Conservation (phyloP, 2,329 filamentous ascomycete species). For the Ciborinia camelliae region DNA sequence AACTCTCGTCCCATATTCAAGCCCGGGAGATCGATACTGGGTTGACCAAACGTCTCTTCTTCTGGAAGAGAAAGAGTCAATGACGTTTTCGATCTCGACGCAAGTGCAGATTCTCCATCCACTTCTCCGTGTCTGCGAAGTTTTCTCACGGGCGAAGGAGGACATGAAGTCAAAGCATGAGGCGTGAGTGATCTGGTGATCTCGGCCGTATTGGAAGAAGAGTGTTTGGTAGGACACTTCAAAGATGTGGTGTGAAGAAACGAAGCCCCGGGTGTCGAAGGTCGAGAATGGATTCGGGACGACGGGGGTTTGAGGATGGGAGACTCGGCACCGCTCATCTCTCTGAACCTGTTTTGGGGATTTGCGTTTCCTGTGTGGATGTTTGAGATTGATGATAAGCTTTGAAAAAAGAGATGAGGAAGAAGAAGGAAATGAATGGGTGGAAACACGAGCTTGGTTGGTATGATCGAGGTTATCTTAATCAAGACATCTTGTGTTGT, state of each 20-base stretch:
- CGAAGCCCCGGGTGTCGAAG: constrained; percentile 3
- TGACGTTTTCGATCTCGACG: constrained; percentile 8
- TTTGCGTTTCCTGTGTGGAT: neutral
- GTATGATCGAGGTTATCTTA: neutral
- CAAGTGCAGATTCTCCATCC: neutral
- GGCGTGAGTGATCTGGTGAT: neutral
- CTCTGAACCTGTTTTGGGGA: neutral
- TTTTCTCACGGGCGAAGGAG: neutral
- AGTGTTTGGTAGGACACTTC: neutral
- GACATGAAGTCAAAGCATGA: neutral
- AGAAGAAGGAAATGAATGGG: neutral
- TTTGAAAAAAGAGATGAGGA: neutral
- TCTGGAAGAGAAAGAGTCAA: constrained; percentile 11
- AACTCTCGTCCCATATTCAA: neutral
- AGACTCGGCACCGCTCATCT: neutral
- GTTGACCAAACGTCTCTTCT: constrained; percentile 13
- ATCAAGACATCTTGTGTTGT: neutral
- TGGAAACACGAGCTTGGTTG: neutral
- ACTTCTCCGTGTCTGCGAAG: neutral
- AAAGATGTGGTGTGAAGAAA: constrained; percentile 1
- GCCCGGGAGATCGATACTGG: constrained; percentile 14
- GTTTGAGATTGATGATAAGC: neutral
- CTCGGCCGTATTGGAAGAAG: neutral
- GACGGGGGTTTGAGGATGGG: neutral
- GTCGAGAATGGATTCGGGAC: neutral